phyloP scores from a whole-genome alignment of 2,329 filamentous ascomycete genomes.

The Pleomassaria siparia region DNA sequence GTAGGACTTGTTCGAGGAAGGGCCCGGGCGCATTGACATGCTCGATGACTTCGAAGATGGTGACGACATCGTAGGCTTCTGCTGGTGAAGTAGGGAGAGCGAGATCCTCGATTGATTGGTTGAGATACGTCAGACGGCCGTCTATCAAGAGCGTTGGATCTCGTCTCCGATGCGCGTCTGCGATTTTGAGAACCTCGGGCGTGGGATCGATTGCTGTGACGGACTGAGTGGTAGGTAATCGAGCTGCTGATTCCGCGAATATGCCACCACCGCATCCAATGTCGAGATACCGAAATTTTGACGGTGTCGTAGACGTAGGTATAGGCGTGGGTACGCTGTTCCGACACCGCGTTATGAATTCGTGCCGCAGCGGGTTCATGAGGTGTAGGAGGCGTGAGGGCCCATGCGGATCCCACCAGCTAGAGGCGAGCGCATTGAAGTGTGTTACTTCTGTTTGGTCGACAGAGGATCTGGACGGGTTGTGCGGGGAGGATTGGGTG shows the following conservation, averaged over 20 bases:
- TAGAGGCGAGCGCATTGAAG: constrained; percentile 88
- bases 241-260: constrained; percentile 84
- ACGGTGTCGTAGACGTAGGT: constrained; percentile 16
- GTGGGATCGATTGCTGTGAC: constrained; percentile 81
- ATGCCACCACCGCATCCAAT: constrained; percentile 96
- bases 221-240: constrained; percentile 61
- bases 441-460: constrained; percentile 88
- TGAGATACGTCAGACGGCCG: constrained; percentile 66
- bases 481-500: constrained; percentile 1
- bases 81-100: constrained; percentile 29
- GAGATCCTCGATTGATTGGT: constrained; percentile 75
- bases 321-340: constrained; percentile 38
- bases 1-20: constrained; percentile 71
- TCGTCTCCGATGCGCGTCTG: constrained; percentile 70
- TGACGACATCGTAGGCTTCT: constrained; percentile 73
- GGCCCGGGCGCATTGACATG: constrained; percentile 76
- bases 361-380: constrained; percentile 96
- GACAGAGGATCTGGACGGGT: constrained; percentile 47
- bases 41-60: constrained; percentile 92
- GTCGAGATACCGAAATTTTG: constrained; percentile 73
- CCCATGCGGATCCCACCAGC: constrained; percentile 97
- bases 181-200: constrained; percentile 71
- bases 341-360: constrained; percentile 79
- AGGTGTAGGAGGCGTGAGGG: constrained; percentile 90
- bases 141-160: constrained; percentile 68